Base-by-base conservation (phyloP, 169 alveolate genomes). In the Besnoitia besnoiti region DNA sequence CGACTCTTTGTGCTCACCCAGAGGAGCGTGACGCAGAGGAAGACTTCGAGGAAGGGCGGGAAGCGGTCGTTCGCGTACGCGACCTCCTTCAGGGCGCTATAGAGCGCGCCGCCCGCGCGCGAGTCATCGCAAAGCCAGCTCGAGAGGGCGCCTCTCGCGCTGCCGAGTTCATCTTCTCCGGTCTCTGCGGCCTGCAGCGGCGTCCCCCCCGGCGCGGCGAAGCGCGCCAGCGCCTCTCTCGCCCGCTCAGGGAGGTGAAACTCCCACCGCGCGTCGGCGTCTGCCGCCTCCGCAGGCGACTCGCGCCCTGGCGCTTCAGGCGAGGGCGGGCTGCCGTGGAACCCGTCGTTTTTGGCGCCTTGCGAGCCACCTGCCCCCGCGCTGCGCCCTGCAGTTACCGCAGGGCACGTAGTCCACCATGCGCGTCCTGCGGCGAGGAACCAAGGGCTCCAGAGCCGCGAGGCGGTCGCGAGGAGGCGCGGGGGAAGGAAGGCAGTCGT, bases 241-340 rank as follows among this genome's bases (percentile, higher is more conserved):
- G 67, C 67, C 12, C 30, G 5, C 67, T 55, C 67, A 19, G 67
- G 67, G 30, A 55, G 67, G 67, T 19, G 67, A n/a, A 19, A n/a
- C 27, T 55, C 67, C 67, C 67, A 55, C 30, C 67, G 67, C 67
- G 67, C 67, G 55, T 49, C n/a, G n/a, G n/a, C n/a, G n/a, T n/a
- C n/a, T n/a, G n/a, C n/a, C n/a, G n/a, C n/a, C n/a, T n/a, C n/a
- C n/a, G n/a, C n/a, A n/a, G n/a, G n/a, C n/a, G n/a, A n/a, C n/a
- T n/a, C n/a, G n/a, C n/a, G n/a, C n/a, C n/a, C n/a, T n/a, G n/a
- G n/a, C n/a, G n/a, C n/a, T n/a, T n/a, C n/a, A n/a, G n/a, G n/a
- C n/a, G n/a, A n/a, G n/a, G n/a, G n/a, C n/a, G n/a, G n/a, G n/a
- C n/a, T n/a, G n/a, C 59, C 59, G 59, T 7, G 59, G 27, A 55